Evolutionary conservation across 1,284 basidiomycete genomes (phyloP), one percentile per base, ranked within the genome.

Genomic region (Ganoderma lucidum): DNA sequence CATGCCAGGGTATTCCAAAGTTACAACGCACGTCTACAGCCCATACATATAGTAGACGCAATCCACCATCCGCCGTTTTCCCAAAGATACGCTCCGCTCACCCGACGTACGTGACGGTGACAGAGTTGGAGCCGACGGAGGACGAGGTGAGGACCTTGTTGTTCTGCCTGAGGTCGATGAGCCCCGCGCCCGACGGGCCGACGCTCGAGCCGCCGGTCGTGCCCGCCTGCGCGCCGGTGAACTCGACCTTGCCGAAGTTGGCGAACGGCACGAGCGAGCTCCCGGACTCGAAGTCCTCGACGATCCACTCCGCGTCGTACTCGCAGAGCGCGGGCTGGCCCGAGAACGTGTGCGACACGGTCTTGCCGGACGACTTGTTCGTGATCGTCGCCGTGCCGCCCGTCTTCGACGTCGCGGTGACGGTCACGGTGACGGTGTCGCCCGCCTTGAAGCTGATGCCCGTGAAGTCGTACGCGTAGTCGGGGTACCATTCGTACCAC

Each of bases 401-500:
- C 39, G 72, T 80, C 23, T 70, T 72, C 53, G 70, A 75, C 28
- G 78, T 64, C 30, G 80, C 78, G 59, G 76, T 77, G 30, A 80
- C 77, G 44, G 78, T 78, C 53, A 78, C 72, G 28, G 70, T 78
- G 65, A 81, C 74, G 5, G 72, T 69, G 75, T 82, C 75, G 58
- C 81, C 79, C 2, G 77, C 68, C 62, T 65, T 70, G 73, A 78
- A 65, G 62, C 68, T 65, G 74, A 82, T 80, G 66, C 78, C 81
- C 17, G 69, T 70, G 75, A 81, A 81, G 74, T 80, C 79, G 66
- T 74, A 69, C 17, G 80, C 79, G 73, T 71, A 78, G 71, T 76
- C 81, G 41, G 81, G 81, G 76, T 76, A 82, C 78, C 80, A 82
- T 70, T 82, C 81, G 71, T 78, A 81, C 81, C 81, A 82, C 30